These are phyloP conservation scores for Parietaria judaica DNA, from an alignment of 306 rosid genomes.

Conservation along the genomic window DNA sequence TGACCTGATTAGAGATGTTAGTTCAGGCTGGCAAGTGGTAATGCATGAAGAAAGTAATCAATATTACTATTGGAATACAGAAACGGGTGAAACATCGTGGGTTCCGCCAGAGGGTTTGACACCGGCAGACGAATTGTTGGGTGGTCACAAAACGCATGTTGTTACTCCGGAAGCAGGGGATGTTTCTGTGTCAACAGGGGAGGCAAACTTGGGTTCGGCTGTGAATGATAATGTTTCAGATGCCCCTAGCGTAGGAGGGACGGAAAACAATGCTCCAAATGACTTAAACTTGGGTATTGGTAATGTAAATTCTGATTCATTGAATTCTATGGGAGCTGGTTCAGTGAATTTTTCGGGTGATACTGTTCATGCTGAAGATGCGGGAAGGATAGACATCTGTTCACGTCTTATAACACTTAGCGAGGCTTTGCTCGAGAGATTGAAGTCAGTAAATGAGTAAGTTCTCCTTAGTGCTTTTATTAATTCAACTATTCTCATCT, in stretches of 20 bases:
- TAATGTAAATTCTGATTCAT: constrained; percentile 15
- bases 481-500: constrained; percentile 8
- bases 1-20: constrained; percentile 40
- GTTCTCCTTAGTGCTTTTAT: constrained; percentile 10
- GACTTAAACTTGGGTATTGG: constrained; percentile 29
- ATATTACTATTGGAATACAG: constrained; percentile 87
- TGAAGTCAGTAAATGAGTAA: constrained; percentile 59
- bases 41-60: constrained; percentile 84
- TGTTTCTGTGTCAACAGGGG: constrained; percentile 26
- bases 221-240: constrained; percentile 24
- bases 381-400: constrained; percentile 36
- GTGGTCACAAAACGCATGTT: constrained; percentile 27
- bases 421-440: constrained; percentile 58
- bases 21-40: constrained; percentile 83
- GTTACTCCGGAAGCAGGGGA: constrained; percentile 22
- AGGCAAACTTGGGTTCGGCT: constrained; percentile 26
- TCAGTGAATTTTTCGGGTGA: constrained; percentile 11
- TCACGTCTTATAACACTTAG: constrained; percentile 41
- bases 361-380: constrained; percentile 28
- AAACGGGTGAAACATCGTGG: constrained; percentile 98
- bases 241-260: constrained; percentile 27
- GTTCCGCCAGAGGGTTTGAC: constrained; percentile 65
- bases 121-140: constrained; percentile 37
- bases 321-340: constrained; percentile 13
- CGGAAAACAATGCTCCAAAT: constrained; percentile 19